Evolutionary conservation across 176 grass and related monocot genomes (phyloP), one percentile per base, ranked within the genome.

Genomic region (Secale cereale): DNA sequence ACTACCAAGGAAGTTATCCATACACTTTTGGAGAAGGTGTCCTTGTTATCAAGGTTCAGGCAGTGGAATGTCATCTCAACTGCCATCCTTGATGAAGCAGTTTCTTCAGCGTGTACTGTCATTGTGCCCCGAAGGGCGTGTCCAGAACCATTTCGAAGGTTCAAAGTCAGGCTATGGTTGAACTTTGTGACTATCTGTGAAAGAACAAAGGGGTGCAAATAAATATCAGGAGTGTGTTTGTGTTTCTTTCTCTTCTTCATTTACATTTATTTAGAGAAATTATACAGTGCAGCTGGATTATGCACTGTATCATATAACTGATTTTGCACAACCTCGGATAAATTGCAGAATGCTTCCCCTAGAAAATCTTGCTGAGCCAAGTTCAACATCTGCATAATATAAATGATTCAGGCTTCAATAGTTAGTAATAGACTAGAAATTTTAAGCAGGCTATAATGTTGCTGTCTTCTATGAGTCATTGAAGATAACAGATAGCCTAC

Each of bases 11-110:
- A 82, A 62, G 35, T 69, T 11, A 76, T 91, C 8, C 88, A 29
- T 99, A 99, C 93, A 80, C 97, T 99, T 96, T 92, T 94, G 17
- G 97, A 99, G 69, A 99, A 89, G 16, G 85, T 36, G 85, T 99
- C 97, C 78, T 89, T 99, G 65, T 96, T 99, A 67, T 96, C 90
- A 79, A 99, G 84, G 81, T 86, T 84, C 13, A 83, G 37, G 48
- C 93, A 96, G 28, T 65, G 91, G 1, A 96, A 76, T 87, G 73
- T 89, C 83, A 99, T 89, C 71, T 96, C 91, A 57, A 92, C 76
- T 57, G 88, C 90, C 79, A 84, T 90, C 82, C 85, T 94, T 77
- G 97, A 99, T 25, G 86, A 82, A 75, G 83, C 79, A 9, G 87
- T 88, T 91, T 99, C 97, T 90, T 96, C 97, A 25, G 97, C 86